Evolutionary conservation across 768 basidiomycete species (phyloP), one percentile per base, ranked within the genome.

Genomic region (Boletellus ananas): DNA sequence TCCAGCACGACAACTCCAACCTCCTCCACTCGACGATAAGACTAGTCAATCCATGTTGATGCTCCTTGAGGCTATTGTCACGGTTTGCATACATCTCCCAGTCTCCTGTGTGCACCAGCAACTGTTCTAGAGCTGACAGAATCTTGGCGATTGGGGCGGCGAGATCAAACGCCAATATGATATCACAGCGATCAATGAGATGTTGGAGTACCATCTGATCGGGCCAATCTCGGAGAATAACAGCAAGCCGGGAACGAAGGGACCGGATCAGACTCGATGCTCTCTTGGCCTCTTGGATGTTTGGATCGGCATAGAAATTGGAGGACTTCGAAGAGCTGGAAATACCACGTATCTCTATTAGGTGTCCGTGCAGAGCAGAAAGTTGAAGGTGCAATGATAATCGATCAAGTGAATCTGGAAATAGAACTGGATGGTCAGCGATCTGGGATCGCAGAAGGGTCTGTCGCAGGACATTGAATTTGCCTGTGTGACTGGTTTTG

Each of bases 151-250:
- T 72, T 0, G 96, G 84, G 55, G 82, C 84, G 34, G 77, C 72
- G 17, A 89, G 69, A 43, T 78, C 72, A 18, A 93, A 71, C 0
- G 70, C 61, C 36, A 93, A 70, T 51, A 93, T 76, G 8, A 73
- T 66, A 35, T 85, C 76, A 59, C 87, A 93, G 29, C 86, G 84
- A 49, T 78, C 79, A 33, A 74, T 72, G 33, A 99, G 77, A 64
- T 95, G 85, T 25, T 87, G 88, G n/a, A 96, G 75, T 9, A 97
- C 90, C 87, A 94, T 93, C 66, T 99, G 96, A 55, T 98, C 95
- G 0, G 96, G 95, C 94, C 93, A 99, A 57, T 93, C 86, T 52
- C 74, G 69, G 21, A 86, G 75, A 17, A 96, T 74, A 3, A 33
- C 51, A 13, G 71, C 58, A 25, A 98, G 72, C 2, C 84, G 80